These are phyloP conservation scores for Vickermania spadyakhi DNA, from an alignment of 208 protist species.

Conservation along the genomic window DNA sequence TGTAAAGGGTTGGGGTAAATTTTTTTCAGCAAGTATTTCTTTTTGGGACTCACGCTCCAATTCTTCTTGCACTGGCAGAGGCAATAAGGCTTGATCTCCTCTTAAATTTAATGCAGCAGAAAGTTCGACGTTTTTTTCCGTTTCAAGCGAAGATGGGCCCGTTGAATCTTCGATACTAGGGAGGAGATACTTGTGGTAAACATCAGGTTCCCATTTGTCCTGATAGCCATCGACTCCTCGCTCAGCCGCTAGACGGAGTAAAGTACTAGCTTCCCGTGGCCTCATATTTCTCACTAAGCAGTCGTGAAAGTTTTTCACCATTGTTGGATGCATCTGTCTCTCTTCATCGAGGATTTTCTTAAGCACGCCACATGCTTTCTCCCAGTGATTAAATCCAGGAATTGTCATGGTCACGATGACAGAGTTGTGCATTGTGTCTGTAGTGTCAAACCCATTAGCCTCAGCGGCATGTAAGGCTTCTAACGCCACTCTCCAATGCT, in stretches of 20 bases:
- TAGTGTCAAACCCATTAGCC: slow-evolving; percentile 84
- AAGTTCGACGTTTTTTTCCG: slow-evolving; percentile 22
- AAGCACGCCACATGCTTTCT: slow-evolving; percentile 47
- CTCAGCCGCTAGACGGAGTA: slow-evolving; percentile 65
- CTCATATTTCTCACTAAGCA: slow-evolving; percentile 79
- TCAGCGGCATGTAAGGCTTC: slow-evolving; percentile 79
- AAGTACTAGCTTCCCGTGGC: slow-evolving; percentile 68
- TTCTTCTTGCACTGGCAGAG: slow-evolving; percentile 22
- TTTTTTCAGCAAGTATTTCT: slow-evolving; percentile 35
- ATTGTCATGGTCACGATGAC: slow-evolving; percentile 83
- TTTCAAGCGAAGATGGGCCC: slow-evolving; percentile 8
- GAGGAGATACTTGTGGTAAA: slow-evolving; percentile 45
- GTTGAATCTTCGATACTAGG: slow-evolving; percentile 33
- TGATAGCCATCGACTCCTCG: slow-evolving; percentile 73
- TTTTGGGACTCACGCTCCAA: slow-evolving; percentile 41
- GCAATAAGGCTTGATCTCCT: slow-evolving; percentile 51
- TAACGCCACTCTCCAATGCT: slow-evolving; percentile 87
- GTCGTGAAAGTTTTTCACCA: slow-evolving; percentile 83
- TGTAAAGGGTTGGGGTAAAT: slow-evolving; percentile 53
- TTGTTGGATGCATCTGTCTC: slow-evolving; percentile 71
- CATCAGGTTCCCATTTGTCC: slow-evolving; percentile 71
- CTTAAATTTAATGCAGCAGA: slow-evolving; percentile 60
- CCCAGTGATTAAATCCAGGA: slow-evolving; percentile 83
- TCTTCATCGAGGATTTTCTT: slow-evolving; percentile 73
- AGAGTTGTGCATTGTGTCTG: slow-evolving; percentile 89